Evolutionary conservation across 371 early-diverging fungal species (phyloP).

Genomic region (Lichtheimia corymbifera): DNA sequence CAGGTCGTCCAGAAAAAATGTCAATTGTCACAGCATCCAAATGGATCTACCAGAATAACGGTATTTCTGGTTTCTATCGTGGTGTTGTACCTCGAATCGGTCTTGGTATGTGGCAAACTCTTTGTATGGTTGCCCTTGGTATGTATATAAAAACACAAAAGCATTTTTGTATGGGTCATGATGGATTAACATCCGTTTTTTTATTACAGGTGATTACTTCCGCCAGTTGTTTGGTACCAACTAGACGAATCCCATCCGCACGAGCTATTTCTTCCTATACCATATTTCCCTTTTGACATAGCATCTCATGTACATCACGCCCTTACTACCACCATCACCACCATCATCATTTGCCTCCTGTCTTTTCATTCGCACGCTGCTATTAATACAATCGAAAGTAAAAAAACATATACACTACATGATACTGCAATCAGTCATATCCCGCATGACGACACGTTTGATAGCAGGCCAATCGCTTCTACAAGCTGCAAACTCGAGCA

Average conservation of each 20-base stretch:
- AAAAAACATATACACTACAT: constrained; percentile 42
- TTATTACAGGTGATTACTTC: constrained; percentile 10
- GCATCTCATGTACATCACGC: not conserved
- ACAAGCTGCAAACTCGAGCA: constrained; percentile 88
- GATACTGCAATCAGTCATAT: constrained; percentile 63
- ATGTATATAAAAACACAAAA: constrained; percentile 38
- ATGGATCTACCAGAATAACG: constrained; percentile 91
- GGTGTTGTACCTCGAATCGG: constrained; percentile 92
- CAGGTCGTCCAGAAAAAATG: constrained; percentile 86
- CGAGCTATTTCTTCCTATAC: not conserved
- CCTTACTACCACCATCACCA: no score
- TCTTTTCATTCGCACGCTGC: no score
- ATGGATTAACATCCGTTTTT: not conserved
- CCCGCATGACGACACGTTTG: constrained; percentile 81
- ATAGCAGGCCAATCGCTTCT: constrained; percentile 89
- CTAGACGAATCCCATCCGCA: not conserved
- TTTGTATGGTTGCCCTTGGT: constrained; percentile 96
- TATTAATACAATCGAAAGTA: not conserved
- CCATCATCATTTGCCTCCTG: no score
- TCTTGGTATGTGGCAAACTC: constrained; percentile 92
- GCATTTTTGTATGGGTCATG: not conserved
- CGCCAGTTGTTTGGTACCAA: constrained; percentile 14
- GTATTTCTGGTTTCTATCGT: constrained; percentile 90
- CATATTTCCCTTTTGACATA: not conserved
- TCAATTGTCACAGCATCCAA: constrained; percentile 79